A percentile compares a stretch with the other conserved stretches of the same genome.
Evolutionary conservation across 306 rosid species (phyloP).

Genomic region (Betula pendula): DNA sequence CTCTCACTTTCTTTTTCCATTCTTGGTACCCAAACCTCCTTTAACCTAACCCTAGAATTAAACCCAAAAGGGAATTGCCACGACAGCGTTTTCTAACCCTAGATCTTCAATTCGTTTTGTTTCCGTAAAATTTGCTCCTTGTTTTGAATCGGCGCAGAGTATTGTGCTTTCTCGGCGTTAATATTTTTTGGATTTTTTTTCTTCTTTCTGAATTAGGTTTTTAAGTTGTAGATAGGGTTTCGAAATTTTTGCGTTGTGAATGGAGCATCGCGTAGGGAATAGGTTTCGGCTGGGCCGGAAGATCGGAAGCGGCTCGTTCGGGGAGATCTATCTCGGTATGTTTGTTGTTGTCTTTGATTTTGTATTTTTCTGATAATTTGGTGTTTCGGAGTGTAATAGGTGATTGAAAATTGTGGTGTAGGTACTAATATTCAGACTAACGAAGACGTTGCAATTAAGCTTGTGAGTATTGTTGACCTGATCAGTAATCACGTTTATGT

Average conservation of each 20-base stretch:
- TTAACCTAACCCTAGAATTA: slow-evolving; percentile 36
- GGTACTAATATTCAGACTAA: slow-evolving; percentile 94
- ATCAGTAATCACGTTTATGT: neutral
- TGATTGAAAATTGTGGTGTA: slow-evolving; percentile 36
- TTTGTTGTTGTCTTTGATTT: neutral
- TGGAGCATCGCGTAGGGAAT: slow-evolving; percentile 97
- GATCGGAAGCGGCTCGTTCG: slow-evolving; percentile 96
- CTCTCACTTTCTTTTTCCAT: neutral
- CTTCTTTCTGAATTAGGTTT: slow-evolving; percentile 15
- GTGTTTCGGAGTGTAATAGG: slow-evolving; percentile 17
- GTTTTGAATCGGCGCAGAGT: slow-evolving; percentile 7
- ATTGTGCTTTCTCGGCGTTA: slow-evolving; percentile 21
- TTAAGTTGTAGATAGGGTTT: slow-evolving; percentile 45
- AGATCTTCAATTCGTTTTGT: slow-evolving; percentile 25
- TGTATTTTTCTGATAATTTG: slow-evolving; percentile 8
- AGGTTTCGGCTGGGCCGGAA: slow-evolving; percentile 88
- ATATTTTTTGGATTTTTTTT: neutral
- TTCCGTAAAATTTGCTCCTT: slow-evolving; percentile 8
- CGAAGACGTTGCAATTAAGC: slow-evolving; percentile 96
- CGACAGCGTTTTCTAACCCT: slow-evolving; percentile 5
- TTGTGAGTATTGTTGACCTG: slow-evolving; percentile 54
- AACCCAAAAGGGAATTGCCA: neutral
- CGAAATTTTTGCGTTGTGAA: slow-evolving; percentile 30
- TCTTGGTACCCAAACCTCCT: slow-evolving; percentile 13
- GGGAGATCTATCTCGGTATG: slow-evolving; percentile 93